Conservation (phyloP, 345 rosid species). For the Cochlearia excelsa region DNA sequence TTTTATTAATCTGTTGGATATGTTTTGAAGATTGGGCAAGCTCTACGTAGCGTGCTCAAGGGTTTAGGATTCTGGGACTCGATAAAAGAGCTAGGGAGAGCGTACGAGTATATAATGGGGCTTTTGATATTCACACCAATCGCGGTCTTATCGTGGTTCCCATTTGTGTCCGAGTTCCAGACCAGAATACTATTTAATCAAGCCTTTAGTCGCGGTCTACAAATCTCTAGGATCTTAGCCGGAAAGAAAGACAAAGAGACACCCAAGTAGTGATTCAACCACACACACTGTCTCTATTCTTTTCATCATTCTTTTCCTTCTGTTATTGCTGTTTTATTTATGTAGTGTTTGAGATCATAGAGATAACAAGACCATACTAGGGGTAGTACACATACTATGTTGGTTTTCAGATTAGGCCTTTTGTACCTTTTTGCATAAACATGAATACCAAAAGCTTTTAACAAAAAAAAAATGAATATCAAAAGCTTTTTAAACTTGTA, state of each 20-base stretch:
- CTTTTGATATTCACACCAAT: conserved; percentile 61
- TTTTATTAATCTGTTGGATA: conserved; percentile 12
- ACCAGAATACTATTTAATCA: conserved; percentile 89
- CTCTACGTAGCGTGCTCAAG: conserved; percentile 47
- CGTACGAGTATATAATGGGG: conserved; percentile 82
- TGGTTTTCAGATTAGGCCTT: conserved; percentile 18
- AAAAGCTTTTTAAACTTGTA: too few relatives aligned
- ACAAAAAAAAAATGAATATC: too few relatives aligned
- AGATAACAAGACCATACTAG: neutral
- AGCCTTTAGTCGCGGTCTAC: conserved; percentile 92
- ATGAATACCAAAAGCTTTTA: neutral
- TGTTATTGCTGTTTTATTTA: neutral
- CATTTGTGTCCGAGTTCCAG: conserved; percentile 87
- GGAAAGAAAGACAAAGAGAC: conserved; percentile 59
- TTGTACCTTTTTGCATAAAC: too few relatives aligned
- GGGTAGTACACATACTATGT: conserved; percentile 1
- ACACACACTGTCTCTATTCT: neutral
- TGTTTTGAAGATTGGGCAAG: conserved; percentile 66
- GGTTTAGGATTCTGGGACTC: conserved; percentile 72
- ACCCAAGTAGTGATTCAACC: conserved; percentile 24
- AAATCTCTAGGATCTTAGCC: conserved; percentile 77
- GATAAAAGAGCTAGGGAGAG: conserved; percentile 82
- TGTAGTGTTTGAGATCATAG: neutral
- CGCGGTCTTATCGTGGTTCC: conserved; percentile 80
- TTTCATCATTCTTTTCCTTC: conserved; percentile 13